These are phyloP conservation scores for Brassica incana DNA, from an alignment of 345 rosid genomes.

Conservation along the genomic window DNA sequence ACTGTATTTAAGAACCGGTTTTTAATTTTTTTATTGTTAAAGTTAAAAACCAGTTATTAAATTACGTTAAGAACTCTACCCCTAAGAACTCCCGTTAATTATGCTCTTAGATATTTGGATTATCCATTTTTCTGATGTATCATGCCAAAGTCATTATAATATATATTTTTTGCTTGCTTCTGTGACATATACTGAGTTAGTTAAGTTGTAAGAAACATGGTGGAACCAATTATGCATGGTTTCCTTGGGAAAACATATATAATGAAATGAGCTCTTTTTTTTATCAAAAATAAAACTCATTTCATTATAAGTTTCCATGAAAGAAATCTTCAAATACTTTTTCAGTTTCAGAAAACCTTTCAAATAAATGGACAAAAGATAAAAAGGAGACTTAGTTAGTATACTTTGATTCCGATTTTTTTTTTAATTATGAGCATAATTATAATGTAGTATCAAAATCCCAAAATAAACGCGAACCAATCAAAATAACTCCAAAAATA, in stretches of 20 bases:
- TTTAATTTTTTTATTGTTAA: too few species aligned
- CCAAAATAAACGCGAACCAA: constrained; percentile 1
- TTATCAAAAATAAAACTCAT: too few species aligned
- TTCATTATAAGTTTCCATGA: neutral
- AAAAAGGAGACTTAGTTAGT: neutral
- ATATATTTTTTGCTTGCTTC: constrained; percentile 5
- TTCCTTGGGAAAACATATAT: constrained; percentile 13
- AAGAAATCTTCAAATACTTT: neutral
- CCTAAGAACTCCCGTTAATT: too few species aligned
- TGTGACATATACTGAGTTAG: constrained; percentile 27
- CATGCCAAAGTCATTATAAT: constrained; percentile 10
- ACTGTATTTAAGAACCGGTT: too few species aligned
- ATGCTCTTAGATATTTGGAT: constrained; percentile 28
- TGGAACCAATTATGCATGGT: constrained; percentile 53
- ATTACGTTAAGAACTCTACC: too few species aligned
- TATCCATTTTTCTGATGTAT: constrained; percentile 31
- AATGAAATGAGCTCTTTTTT: neutral
- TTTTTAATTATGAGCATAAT: neutral
- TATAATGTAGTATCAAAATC: neutral
- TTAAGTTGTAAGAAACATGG: constrained; percentile 36
- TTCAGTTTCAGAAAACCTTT: neutral
- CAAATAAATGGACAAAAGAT: neutral
- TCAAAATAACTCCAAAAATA: neutral
- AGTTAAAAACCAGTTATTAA: too few species aligned
- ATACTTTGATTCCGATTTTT: neutral